Evolutionary conservation across 441 rosid species (phyloP), one percentile per base, ranked within the genome.

Genomic region (Mallotus japonicus): DNA sequence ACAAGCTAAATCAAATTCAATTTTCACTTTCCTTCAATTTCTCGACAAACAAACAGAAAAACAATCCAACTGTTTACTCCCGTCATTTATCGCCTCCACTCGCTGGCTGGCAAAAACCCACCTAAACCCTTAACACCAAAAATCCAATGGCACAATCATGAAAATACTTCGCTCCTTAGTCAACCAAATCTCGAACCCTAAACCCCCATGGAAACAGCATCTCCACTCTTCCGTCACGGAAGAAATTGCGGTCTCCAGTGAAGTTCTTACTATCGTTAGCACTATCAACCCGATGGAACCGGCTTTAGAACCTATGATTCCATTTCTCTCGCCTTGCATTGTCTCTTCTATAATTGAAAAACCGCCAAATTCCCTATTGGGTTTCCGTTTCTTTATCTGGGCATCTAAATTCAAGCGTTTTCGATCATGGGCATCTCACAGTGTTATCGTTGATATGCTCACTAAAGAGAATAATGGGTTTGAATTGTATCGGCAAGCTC

Each of bases 301-400:
- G 9, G 89, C 93, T 61, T 77, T 94, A 62, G 93, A 94, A 58
- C 80, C 87, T 11, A 80, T 89, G n/a, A 80, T 88, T 47, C 91
- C 93, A 0, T 87, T 85, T 74, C 84, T 92, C 60, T 83, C 88
- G 2, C 83, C 83, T 0, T 47, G 49, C 62, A 67, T 80, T 76
- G 86, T 94, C 81, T 49, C 83, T 65, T 85, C 87, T 32, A 75
- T 92, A 19, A 79, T 94, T 76, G 77, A 70, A 76, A 69, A 83
- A n/a, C 85, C 85, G n/a, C 77, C 77, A 62, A 82, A 77, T 62
- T 82, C 74, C 4, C 80, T 50, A 67, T 51, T 85, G 65, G 89
- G 91, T 61, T 88, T 89, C 70, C 96, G 97, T 68, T 89, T 94
- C 84, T 88, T 88, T 60, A 82, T 88, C 76, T 94, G 97, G 98